These are phyloP conservation scores for Spathaspora girioi DNA, from an alignment of 805 yeast species.

Conservation along the genomic window DNA sequence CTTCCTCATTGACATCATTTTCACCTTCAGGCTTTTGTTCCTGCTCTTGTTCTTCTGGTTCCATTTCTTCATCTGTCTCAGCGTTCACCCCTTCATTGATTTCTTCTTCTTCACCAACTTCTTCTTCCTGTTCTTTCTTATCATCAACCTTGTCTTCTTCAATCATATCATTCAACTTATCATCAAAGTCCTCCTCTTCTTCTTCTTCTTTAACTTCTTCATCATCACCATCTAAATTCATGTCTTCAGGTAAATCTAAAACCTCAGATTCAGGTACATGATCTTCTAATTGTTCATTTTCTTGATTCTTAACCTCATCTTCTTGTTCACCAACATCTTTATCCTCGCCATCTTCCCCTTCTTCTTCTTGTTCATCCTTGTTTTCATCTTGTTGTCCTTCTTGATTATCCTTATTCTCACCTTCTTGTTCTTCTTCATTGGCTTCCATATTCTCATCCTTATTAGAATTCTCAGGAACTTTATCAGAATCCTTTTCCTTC, in stretches of 20 bases:
- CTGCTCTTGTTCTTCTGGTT: constrained; percentile 15
- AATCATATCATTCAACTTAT: constrained; percentile 18
- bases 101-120: constrained; percentile 18
- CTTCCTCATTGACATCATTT: constrained; percentile 30
- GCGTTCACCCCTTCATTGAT: constrained; percentile 26
- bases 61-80: constrained; percentile 20
- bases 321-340: constrained; percentile 82
- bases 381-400: constrained; percentile 33
- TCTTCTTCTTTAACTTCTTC: constrained; percentile 45
- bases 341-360: constrained; percentile 55
- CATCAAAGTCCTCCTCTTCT: constrained; percentile 19
- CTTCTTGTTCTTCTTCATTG: constrained; percentile 39
- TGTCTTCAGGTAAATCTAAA: constrained; percentile 87
- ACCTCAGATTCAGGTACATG: constrained; percentile 82
- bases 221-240: constrained; percentile 79
- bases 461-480: constrained; percentile 54
- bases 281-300: constrained; percentile 64
- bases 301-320: constrained; percentile 69
- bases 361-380: constrained; percentile 45
- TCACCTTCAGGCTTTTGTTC: constrained; percentile 33
- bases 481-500: constrained; percentile 81
- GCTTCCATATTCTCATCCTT: constrained; percentile 50
- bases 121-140: constrained; percentile 22
- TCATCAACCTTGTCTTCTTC: constrained; percentile 21
- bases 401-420: constrained; percentile 32